Conservation (phyloP, 2,329 filamentous ascomycete species). For the Metarhizium album region DNA sequence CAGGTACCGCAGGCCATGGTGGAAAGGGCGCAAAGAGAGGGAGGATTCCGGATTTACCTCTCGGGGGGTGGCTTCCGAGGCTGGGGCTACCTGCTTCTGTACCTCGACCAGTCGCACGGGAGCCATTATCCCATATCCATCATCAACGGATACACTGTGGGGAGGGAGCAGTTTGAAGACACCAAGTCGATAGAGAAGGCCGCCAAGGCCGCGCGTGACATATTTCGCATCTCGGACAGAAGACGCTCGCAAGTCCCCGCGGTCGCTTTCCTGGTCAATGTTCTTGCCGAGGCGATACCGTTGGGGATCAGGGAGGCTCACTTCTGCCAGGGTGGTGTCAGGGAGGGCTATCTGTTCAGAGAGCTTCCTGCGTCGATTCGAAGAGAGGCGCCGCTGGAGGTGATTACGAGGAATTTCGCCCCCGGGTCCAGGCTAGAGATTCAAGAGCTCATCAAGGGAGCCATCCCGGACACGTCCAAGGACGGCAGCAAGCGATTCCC, state of each 20-base stretch:
- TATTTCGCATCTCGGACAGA: slow-evolving; percentile 54
- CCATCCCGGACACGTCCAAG: slow-evolving; percentile 29
- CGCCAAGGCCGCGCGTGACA: slow-evolving; percentile 22
- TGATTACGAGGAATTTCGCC: slow-evolving; percentile 45
- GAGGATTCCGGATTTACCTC: slow-evolving; percentile 51
- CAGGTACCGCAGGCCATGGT: slow-evolving; percentile 41
- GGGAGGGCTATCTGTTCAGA: slow-evolving; percentile 55
- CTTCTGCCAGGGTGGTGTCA: slow-evolving; percentile 62
- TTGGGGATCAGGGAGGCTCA: slow-evolving; percentile 47
- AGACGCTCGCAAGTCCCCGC: slow-evolving; percentile 57
- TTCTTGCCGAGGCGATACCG: slow-evolving; percentile 49
- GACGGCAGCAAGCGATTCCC: slow-evolving; percentile 20
- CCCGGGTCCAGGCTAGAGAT: slow-evolving; percentile 35
- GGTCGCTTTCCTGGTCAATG: slow-evolving; percentile 55
- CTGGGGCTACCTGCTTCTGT: slow-evolving; percentile 55
- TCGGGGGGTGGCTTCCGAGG: slow-evolving; percentile 62
- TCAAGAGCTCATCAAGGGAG: slow-evolving; percentile 32
- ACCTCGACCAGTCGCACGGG: slow-evolving; percentile 46
- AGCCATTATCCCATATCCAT: slow-evolving; percentile 58
- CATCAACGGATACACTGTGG: slow-evolving; percentile 56
- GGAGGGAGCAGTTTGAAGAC: slow-evolving; percentile 38
- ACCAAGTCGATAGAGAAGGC: slow-evolving; percentile 26
- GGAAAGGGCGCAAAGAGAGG: slow-evolving; percentile 29
- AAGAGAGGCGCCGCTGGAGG: slow-evolving; percentile 44
- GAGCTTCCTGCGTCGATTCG: slow-evolving; percentile 36